Base-by-base conservation (phyloP, 2,329 filamentous ascomycete genomes). In the Arthrobotrys sinensis region DNA sequence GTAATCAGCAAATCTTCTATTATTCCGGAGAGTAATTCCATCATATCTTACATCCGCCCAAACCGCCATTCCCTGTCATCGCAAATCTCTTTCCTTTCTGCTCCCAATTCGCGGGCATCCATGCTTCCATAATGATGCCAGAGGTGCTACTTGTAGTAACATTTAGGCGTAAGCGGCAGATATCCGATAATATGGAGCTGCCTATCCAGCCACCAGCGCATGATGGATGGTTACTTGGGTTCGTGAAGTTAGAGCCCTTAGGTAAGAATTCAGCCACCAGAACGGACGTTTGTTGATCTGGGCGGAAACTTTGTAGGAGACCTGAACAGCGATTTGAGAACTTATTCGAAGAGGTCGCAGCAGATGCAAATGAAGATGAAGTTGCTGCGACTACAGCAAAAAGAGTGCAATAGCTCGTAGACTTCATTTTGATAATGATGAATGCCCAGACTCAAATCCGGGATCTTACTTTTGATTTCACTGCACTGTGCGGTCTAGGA, bases 31-130 rank as follows among this genome's bases (percentile, higher is more conserved):
- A 16, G 19, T 60, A 46, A 12, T 16, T 40, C 45, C 14, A 60
- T 28, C 11, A 7, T 12, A 10, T 69, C 72, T 69, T 53, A 69
- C 72, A 76, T 24, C 72, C 72, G 36, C 8, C 55, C 12, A 64
- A 48, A 0, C 72, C 72, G 28, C 53, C 64, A 40, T 76, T 76
- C 4, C 72, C 72, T 10, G 55, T 64, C 65, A 69, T 76, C 2
- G 45, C 32, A 50, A 76, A 69, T n/a, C 72, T 46, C 57, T 65
- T 76, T 2, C 65, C 72, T 21, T 76, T 76, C 11, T 60, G 8
- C 32, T 69, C 36, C 72, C 71, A 80, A 45, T 72, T 52, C 4
- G 63, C 52, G 5, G 77, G 77, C 66, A 80, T 21, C 72, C 72
- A 77, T 4, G 55, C 38, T 36, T 80, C 77, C 7, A 68, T 24